Percentiles rank a stretch among this genome's conserved stretches.
These are phyloP conservation scores for Pichia ethanolica DNA, from an alignment of 805 yeast species.

Conservation along the genomic window DNA sequence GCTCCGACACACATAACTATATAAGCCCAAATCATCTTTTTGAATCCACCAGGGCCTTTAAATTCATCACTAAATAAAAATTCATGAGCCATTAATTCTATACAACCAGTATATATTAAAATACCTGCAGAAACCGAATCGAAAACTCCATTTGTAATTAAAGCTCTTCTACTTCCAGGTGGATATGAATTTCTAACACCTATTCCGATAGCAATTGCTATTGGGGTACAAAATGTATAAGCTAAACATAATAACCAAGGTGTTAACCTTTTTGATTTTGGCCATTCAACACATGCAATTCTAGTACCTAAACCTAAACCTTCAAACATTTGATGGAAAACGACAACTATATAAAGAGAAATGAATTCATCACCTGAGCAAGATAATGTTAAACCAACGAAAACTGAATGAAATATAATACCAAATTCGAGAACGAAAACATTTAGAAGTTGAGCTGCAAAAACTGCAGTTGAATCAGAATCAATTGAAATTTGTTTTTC, in stretches of 20 bases:
- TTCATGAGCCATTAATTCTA: conserved; percentile 76
- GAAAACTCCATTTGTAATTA: conserved; percentile 63
- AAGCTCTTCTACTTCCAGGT: conserved; percentile 49
- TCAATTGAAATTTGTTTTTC: conserved; percentile 2
- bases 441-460: conserved; percentile 47
- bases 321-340: conserved; percentile 77
- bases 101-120: conserved; percentile 66
- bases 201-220: conserved; percentile 71
- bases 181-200: conserved; percentile 61
- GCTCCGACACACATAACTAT: conserved; percentile 54
- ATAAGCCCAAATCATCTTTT: conserved; percentile 45
- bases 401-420: conserved; percentile 73
- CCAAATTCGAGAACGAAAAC: conserved; percentile 69
- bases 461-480: conserved; percentile 23
- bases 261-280: conserved; percentile 34
- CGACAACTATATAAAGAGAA: conserved; percentile 59
- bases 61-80: conserved; percentile 56
- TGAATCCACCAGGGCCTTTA: conserved; percentile 49
- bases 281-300: conserved; percentile 49
- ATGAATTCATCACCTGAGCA: conserved; percentile 72
- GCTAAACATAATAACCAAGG: conserved; percentile 53
- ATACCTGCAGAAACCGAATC: conserved; percentile 77
- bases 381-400: conserved; percentile 71
- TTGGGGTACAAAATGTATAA: conserved; percentile 57
- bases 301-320: conserved; percentile 83